Evolutionary conservation across 2,329 filamentous ascomycete genomes (phyloP), one percentile per base, ranked within the genome.

Genomic region (Didymella sp.): DNA sequence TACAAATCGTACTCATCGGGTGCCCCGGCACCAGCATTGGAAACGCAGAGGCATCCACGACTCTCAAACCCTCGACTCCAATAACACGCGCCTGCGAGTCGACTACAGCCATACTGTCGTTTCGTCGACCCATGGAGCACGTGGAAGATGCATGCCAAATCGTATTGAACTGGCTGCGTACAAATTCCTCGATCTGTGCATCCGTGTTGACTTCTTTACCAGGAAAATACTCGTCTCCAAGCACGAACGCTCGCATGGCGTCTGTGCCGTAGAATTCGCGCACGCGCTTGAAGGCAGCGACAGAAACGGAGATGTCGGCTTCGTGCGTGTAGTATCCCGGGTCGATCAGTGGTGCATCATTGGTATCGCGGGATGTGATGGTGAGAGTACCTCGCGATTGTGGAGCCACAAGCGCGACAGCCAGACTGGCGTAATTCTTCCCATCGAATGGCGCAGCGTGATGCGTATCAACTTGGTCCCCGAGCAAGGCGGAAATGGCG

Each of bases 1-100:
- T 62, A 46, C 63, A 73, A 2, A 72, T 43, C 1, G 64, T 68
- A 15, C 55, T 42, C 63, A 69, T 65, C 6, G 74, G 69, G 61
- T 77, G 74, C 4, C 75, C 75, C 1, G 76, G 75, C 13, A 72
- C 70, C 30, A 72, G 53, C 13, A 77, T 68, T 0, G 74, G 66
- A 43, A 77, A 70, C 15, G 61, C 60, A 9, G 60, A 64, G 1
- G 68, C 66, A 63, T 77, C 74, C 4, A 76, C 66, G 1, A 77
- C 69, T 19, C 75, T 54, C 50, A 77, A 40, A 4, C 60, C 56
- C 27, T 68, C 24, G 2, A 73, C 68, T 2, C 75, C 74, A 46
- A 71, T 68, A 0, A 77, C 74, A 15, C 64, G 61, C 2, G 61
- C 73, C 31, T 71, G 66, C 2, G 66, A 65, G 60, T 77, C 75